phyloP scores from a whole-genome alignment of 2,329 filamentous ascomycete genomes.

The Trichophyton verrucosum region DNA sequence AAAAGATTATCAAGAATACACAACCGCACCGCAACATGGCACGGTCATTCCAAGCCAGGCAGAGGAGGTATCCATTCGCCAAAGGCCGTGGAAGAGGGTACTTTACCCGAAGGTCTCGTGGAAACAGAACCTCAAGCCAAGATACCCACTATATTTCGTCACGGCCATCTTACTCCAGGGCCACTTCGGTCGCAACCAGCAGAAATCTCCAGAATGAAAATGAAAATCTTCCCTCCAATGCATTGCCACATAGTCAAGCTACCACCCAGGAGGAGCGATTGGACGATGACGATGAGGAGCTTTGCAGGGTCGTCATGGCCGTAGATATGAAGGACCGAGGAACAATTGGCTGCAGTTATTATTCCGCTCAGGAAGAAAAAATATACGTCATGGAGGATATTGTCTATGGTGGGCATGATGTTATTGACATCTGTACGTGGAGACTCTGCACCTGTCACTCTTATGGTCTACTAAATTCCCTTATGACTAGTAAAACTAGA shows the following conservation, averaged over 20 bases:
- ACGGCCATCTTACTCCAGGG: not conserved
- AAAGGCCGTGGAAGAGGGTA: not conserved
- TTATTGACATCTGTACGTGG: conserved; percentile 45
- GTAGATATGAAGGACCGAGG: conserved; percentile 60
- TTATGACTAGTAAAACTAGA: conserved; percentile 44
- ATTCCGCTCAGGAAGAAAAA: conserved; percentile 55
- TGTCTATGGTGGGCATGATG: conserved; percentile 52
- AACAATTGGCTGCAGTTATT: conserved; percentile 74
- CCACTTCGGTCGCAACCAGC: not conserved
- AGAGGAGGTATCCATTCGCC: not conserved
- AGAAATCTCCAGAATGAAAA: not conserved
- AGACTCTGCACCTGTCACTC: conserved; percentile 13
- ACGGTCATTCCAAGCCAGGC: not conserved
- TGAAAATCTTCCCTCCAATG: not conserved
- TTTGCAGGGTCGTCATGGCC: conserved; percentile 66
- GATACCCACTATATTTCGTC: not conserved
- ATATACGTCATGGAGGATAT: conserved; percentile 70
- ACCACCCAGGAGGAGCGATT: not conserved
- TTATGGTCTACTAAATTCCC: conserved; percentile 9
- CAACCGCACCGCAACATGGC: not conserved
- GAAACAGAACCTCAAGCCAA: not conserved
- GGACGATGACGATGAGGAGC: conserved; percentile 34
- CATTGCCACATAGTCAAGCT: not conserved
- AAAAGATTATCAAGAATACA: not conserved
- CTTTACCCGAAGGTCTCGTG: not conserved